Percentiles rank a stretch among this genome's conserved stretches.
Conservation (phyloP, 2,329 filamentous ascomycete species). For the Huntiella decipiens region DNA sequence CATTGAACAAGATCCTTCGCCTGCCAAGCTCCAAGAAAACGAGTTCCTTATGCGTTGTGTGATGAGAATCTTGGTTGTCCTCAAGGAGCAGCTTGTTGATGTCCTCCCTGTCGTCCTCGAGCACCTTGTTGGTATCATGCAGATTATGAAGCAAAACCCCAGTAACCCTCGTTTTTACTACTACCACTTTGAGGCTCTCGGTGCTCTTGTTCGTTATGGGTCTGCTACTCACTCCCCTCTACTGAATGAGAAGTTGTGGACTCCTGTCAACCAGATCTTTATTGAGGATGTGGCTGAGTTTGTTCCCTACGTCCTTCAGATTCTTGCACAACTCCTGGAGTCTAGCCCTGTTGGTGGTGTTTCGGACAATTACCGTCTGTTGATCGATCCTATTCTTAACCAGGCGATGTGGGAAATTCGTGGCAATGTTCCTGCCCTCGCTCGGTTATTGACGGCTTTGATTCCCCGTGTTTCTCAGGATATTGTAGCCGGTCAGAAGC, state of each 20-base stretch:
- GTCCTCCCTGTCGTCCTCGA: conserved; percentile 62
- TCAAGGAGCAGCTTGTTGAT: conserved; percentile 60
- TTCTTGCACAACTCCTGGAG: conserved; percentile 80
- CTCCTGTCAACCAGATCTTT: conserved; percentile 64
- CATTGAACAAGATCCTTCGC: conserved; percentile 65
- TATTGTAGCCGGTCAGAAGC: conserved; percentile 60
- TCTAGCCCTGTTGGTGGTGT: conserved; percentile 62
- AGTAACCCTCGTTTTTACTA: conserved; percentile 98
- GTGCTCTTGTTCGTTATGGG: conserved; percentile 62
- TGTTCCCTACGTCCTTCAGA: conserved; percentile 87
- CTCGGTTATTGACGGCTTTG: conserved; percentile 66
- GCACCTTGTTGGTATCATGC: conserved; percentile 75
- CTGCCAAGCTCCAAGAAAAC: conserved; percentile 93
- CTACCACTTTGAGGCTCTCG: conserved; percentile 89
- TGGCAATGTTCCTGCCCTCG: conserved; percentile 82
- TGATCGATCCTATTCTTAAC: conserved; percentile 61
- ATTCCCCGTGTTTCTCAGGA: conserved; percentile 56
- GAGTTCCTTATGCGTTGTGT: conserved; percentile 98
- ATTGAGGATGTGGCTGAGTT: conserved; percentile 81
- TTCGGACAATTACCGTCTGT: conserved; percentile 59
- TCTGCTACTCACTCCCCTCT: conserved; percentile 45
- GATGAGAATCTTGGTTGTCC: conserved; percentile 90
- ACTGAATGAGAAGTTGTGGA: conserved; percentile 65
- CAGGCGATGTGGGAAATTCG: conserved; percentile 79
- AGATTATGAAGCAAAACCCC: conserved; percentile 81